Evolutionary conservation across 1,284 basidiomycete species (phyloP).

Genomic region (Fomitopsis schrenkii): DNA sequence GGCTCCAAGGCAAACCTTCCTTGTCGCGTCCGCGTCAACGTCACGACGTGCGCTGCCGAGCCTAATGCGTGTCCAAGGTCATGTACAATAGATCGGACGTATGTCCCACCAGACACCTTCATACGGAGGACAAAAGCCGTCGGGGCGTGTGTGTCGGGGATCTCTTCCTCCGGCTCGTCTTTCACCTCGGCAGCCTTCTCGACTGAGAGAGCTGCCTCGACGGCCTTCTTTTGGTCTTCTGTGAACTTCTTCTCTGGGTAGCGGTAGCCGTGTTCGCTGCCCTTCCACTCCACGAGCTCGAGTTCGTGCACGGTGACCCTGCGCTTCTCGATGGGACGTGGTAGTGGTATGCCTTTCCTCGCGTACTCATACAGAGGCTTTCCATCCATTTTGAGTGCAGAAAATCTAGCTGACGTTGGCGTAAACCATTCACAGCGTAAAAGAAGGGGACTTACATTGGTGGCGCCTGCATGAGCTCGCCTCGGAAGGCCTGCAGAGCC

Average conservation of each 20-base stretch:
- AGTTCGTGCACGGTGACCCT: constrained; percentile 81
- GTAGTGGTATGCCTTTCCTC: constrained; percentile 83
- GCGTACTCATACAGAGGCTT: constrained; percentile 97
- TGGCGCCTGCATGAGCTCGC: constrained; percentile 86
- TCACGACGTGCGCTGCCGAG: constrained; percentile 89
- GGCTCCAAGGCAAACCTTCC: constrained; percentile 67
- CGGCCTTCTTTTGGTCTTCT: constrained; percentile 64
- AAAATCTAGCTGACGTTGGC: constrained; percentile 62
- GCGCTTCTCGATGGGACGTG: constrained; percentile 90
- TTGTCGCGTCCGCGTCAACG: constrained; percentile 81
- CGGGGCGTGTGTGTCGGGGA: constrained; percentile 45
- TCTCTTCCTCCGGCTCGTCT: constrained; percentile 32
- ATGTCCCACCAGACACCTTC: constrained; percentile 96
- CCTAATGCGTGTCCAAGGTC: constrained; percentile 82
- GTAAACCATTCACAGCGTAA: neutral
- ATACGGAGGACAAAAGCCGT: constrained; percentile 86
- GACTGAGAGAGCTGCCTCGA: constrained; percentile 59
- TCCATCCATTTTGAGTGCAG: constrained; percentile 98
- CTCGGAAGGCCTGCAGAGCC: constrained; percentile 76
- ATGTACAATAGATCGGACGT: constrained; percentile 90
- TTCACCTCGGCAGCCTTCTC: constrained; percentile 26
- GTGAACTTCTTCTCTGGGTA: constrained; percentile 75
- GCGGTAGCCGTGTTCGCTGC: constrained; percentile 55
- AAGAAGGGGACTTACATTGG: constrained; percentile 67
- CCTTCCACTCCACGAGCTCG: constrained; percentile 70